Evolutionary conservation across 192 early-diverging fungal species (phyloP), one percentile per base, ranked within the genome.

Genomic region (Dimargaris cristalligena): DNA sequence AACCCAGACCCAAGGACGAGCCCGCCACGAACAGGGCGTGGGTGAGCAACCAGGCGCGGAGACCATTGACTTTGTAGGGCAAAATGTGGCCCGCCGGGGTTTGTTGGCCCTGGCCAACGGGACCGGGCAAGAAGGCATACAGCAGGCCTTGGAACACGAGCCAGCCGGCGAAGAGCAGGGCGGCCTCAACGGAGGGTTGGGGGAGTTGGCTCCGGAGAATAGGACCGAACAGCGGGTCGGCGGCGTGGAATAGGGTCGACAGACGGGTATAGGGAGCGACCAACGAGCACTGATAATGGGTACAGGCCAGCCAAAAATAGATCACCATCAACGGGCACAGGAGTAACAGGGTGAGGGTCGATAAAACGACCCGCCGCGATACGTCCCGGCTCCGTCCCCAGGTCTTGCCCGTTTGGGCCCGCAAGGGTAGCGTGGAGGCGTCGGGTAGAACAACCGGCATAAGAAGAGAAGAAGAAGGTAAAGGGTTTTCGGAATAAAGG

Each of bases 11-110:
- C 23, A 81, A 63, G 34, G 83, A 82, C n/a, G n/a, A n/a, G 22
- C 75, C 80, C 54, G 61, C 68, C 38, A 86, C 67, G 70, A 76
- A 89, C 38, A 87, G 65, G 20, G 68, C 64, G 59, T 87, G 84
- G 0, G 83, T 80, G 26, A 89, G 74, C 52, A 75, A 22, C 85
- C 85, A 89, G 3, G 82, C 85, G 30, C 75, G 64, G 32, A 87
- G 70, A 10, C 87, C 87, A 69, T 89, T 89, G 58, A 88, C 84
- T 62, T 85, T 75, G 70, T 89, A 89, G 35, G 79, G 80, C 13
- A 89, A 69, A 34, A 77, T 67, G 64, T 80, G 68, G 25, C 85
- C 85, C 14, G 83, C 87, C 18, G 87, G 87, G 26, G 87, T 89
- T 51, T 70, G 77, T 68, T 89, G 87, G 32, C 86, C 86, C 62